phyloP scores from a whole-genome alignment of 305 asterid species.

The Solanum hybrid region DNA sequence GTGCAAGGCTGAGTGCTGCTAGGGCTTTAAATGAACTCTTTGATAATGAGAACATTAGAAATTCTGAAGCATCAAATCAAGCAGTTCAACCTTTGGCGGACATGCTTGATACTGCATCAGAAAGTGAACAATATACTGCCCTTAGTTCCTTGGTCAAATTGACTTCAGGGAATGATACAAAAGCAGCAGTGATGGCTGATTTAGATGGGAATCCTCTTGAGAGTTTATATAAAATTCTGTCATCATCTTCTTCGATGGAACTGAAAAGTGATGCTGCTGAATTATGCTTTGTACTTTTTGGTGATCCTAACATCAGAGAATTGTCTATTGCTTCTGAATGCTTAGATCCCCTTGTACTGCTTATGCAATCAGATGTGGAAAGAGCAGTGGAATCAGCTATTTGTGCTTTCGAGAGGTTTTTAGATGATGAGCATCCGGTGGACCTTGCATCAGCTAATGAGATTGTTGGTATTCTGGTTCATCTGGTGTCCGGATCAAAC shows the following conservation, averaged over 20 bases:
- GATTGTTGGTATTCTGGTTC: conserved; percentile 14
- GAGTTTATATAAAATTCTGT: conserved; percentile 73
- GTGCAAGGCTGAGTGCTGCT: conserved; percentile 94
- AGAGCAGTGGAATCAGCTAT: conserved; percentile 12
- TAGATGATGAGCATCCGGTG: conserved; percentile 17
- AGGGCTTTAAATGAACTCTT: conserved; percentile 90
- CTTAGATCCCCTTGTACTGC: conserved; percentile 34
- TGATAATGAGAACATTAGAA: conserved; percentile 81
- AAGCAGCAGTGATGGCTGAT: conserved; percentile 83
- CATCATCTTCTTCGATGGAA: conserved; percentile 49
- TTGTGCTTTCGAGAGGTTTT: conserved; percentile 14
- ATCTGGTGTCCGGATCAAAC: conserved; percentile 12
- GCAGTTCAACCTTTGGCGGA: conserved; percentile 97
- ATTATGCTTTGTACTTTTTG: conserved; percentile 34
- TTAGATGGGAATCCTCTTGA: conserved; percentile 92
- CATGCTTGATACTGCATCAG: conserved; percentile 74
- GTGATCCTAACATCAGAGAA: conserved; percentile 30
- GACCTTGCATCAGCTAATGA: conserved; percentile 18
- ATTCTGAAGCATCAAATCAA: conserved; percentile 86
- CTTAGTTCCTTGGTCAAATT: conserved; percentile 82
- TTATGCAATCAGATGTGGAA: conserved; percentile 22
- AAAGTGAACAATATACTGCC: conserved; percentile 96
- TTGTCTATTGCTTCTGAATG: conserved; percentile 36
- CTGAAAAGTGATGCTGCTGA: conserved; percentile 42
- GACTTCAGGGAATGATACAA: conserved; percentile 75